These are phyloP conservation scores for Lyophyllum atratum DNA, from an alignment of 768 basidiomycete genomes.

Conservation along the genomic window DNA sequence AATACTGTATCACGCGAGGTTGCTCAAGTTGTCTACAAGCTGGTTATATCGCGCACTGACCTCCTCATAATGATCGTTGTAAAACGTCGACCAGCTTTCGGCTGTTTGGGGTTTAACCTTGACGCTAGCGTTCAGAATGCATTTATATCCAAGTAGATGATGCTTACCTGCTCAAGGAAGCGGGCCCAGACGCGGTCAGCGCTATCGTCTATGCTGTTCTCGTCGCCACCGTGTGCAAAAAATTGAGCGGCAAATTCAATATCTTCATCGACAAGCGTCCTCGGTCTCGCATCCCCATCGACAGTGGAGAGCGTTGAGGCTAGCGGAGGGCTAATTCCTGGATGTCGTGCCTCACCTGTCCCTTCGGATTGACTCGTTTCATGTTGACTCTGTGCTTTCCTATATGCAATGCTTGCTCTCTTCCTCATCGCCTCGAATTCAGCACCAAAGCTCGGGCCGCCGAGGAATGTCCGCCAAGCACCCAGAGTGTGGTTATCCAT, in stretches of 20 bases:
- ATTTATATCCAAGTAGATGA: neutral
- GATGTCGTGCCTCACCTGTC: neutral
- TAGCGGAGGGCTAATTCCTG: neutral
- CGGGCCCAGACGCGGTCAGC: conserved; percentile 51
- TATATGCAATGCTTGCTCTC: conserved; percentile 49
- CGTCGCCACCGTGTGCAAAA: conserved; percentile 50
- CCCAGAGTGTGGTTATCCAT: conserved; percentile 56
- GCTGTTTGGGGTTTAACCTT: conserved; percentile 44
- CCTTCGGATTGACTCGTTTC: conserved; percentile 7
- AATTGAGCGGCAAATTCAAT: conserved; percentile 54
- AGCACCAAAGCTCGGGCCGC: conserved; percentile 26
- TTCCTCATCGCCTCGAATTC: conserved; percentile 51
- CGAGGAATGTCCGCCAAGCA: conserved; percentile 53
- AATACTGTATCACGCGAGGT: conserved; percentile 5
- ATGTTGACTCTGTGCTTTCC: conserved; percentile 36
- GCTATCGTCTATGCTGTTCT: conserved; percentile 29
- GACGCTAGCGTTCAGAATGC: conserved; percentile 1
- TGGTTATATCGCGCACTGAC: conserved; percentile 44
- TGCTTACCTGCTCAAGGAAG: conserved; percentile 47
- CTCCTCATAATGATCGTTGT: conserved; percentile 41
- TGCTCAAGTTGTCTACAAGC: conserved; percentile 13
- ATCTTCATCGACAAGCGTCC: conserved; percentile 30
- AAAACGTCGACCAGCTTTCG: conserved; percentile 52
- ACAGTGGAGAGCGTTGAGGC: neutral
- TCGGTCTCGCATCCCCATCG: conserved; percentile 3